These are phyloP conservation scores for Geotrichum phurueaensis DNA, from an alignment of 1,139 yeast species.

Conservation along the genomic window DNA sequence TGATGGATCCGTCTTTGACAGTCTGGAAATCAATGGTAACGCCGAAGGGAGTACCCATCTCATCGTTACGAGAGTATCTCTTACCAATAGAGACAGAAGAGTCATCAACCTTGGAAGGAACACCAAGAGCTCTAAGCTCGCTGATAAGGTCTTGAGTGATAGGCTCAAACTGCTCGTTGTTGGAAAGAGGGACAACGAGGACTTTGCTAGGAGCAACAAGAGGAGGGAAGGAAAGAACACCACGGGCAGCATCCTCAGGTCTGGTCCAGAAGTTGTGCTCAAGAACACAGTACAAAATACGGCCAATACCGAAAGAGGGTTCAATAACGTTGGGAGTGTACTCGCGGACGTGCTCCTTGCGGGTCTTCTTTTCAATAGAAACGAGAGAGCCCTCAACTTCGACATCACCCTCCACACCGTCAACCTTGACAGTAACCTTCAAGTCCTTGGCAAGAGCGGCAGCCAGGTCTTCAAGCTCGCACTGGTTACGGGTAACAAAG, in stretches of 20 bases:
- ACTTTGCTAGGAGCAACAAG: constrained; percentile 97
- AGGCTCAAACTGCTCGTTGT: constrained; percentile 74
- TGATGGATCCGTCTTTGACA: constrained; percentile 79
- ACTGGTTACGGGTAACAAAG: constrained; percentile 71
- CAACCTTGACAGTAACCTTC: constrained; percentile 58
- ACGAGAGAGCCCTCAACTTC: constrained; percentile 72
- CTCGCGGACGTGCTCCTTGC: constrained; percentile 88
- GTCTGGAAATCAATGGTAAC: constrained; percentile 96
- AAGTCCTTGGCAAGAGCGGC: constrained; percentile 59
- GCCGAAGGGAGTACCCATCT: constrained; percentile 98
- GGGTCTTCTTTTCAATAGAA: constrained; percentile 68
- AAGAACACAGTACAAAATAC: constrained; percentile 85
- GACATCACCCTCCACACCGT: constrained; percentile 53
- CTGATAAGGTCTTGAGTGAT: constrained; percentile 57
- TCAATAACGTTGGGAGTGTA: constrained; percentile 96
- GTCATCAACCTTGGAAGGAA: constrained; percentile 95
- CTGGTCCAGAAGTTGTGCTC: constrained; percentile 96
- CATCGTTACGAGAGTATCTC: constrained; percentile 98
- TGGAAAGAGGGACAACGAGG: constrained; percentile 86
- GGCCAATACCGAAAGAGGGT: constrained; percentile 98
- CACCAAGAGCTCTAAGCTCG: constrained; percentile 68
- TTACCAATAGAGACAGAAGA: constrained; percentile 97
- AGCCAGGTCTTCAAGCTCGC: constrained; percentile 73
- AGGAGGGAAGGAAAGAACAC: constrained; percentile 90
- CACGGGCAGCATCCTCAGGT: constrained; percentile 86